Percentiles rank a stretch among this genome's conserved stretches.
phyloP scores from a whole-genome alignment of 495 filamentous ascomycete species.

The Mytilinidion resinicola region DNA sequence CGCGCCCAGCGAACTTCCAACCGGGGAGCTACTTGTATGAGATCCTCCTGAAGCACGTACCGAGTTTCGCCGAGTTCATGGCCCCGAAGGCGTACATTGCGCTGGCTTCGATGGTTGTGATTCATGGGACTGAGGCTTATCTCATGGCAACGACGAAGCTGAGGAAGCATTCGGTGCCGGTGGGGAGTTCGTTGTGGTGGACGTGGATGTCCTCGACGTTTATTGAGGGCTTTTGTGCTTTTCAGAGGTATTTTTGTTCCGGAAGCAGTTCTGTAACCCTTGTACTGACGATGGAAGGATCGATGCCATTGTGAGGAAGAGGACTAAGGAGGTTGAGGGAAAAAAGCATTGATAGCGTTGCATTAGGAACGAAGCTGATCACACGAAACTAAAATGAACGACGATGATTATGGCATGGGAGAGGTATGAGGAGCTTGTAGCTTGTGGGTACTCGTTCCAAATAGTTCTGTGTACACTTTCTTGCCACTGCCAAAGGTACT shows the following conservation, averaged over 20 bases:
- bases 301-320: slow-evolving; percentile 43
- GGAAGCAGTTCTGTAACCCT: neutral
- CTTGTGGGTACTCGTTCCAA: too few species aligned
- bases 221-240: slow-evolving; percentile 53
- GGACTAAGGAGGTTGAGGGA: slow-evolving; percentile 45
- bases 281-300: slow-evolving; percentile 31
- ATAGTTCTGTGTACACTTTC: too few species aligned
- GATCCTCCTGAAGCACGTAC: slow-evolving; percentile 40
- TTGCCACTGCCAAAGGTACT: too few species aligned
- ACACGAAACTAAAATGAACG: too few species aligned
- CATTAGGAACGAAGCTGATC: too few species aligned
- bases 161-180: slow-evolving; percentile 50
- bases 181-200: slow-evolving; percentile 52
- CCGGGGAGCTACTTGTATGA: slow-evolving; percentile 52
- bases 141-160: slow-evolving; percentile 47
- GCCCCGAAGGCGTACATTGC: slow-evolving; percentile 40
- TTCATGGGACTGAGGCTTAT: slow-evolving; percentile 51
- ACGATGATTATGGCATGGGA: too few species aligned
- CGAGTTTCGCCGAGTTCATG: slow-evolving; percentile 47
- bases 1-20: slow-evolving; percentile 46
- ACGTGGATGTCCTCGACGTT: slow-evolving; percentile 52
- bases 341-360: slow-evolving; percentile 34
- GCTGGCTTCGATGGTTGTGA: slow-evolving; percentile 41
- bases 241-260: slow-evolving; percentile 34
- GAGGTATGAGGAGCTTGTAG: too few species aligned